phyloP scores from a whole-genome alignment of 148 eudicot genomes.

The Chenopodium quinoa region DNA sequence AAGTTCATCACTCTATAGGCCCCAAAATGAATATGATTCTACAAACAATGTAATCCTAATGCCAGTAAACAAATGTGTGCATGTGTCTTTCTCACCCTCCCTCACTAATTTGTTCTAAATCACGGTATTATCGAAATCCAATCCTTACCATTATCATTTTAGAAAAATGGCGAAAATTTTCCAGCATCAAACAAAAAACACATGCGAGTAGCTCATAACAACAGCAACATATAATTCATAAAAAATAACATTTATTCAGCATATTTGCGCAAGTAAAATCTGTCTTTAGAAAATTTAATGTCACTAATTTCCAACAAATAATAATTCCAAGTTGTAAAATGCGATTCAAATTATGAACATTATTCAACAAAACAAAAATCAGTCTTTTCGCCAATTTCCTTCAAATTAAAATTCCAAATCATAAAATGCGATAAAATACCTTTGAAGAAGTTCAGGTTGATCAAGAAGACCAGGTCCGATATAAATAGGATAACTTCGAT shows the following conservation, averaged over 20 bases:
- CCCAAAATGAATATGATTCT: not conserved
- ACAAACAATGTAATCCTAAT: not conserved
- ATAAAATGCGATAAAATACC: constrained; percentile 33
- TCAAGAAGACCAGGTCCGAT: constrained; percentile 86
- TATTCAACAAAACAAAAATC: too few species aligned
- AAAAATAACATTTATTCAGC: not conserved
- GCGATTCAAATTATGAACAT: not conserved
- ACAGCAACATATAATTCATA: not conserved
- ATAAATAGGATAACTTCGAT: constrained; percentile 93
- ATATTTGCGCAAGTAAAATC: not conserved
- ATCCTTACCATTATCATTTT: too few species aligned
- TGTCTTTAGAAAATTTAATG: too few species aligned
- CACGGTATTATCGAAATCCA: not conserved
- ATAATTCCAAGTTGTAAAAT: not conserved
- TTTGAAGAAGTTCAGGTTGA: constrained; percentile 78
- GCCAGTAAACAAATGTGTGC: not conserved
- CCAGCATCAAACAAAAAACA: not conserved
- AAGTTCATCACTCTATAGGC: not conserved
- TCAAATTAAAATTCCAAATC: not conserved
- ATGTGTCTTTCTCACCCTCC: not conserved
- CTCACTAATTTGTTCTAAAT: not conserved
- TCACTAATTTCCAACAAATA: too few species aligned
- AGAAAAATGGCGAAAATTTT: not conserved
- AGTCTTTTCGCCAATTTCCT: too few species aligned
- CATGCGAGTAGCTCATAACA: not conserved